Base-by-base conservation (phyloP, 1,284 basidiomycete species). In the Rhizopogon parksii region DNA sequence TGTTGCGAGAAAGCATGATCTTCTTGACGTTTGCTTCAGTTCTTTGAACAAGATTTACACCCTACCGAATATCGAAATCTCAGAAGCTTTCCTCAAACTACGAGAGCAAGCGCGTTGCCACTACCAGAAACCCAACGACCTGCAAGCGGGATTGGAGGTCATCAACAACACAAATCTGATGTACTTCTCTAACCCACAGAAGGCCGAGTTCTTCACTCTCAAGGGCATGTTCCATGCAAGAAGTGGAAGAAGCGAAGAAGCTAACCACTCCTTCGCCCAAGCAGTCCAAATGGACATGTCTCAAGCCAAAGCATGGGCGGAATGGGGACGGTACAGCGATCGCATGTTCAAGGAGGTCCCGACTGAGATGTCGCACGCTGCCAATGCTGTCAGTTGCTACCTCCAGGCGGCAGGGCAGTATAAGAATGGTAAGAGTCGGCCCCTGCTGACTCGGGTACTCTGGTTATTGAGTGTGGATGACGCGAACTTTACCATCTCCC, bases 121-220 rank as follows among this genome's bases (percentile, higher is more conserved):
- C 72, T 98, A 96, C 71, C 94, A 97, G 69, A 94, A 91, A 62
- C 89, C 91, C 0, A 88, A 89, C 56, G 95, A 98, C 68, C 81
- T 98, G 55, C 85, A 90, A 56, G 88, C 92, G 8, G 97, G 97
- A 37, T 74, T 99, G 37, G 96, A 99, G 62, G 93, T 97, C 53
- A 99, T 99, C 78, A 99, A 97, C 72, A 99, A 97, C 64, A 99
- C 96, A 24, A 99, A 99, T 68, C 74, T 99, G 54, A 92, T 97
- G 81, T 99, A 98, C 77, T 99, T 99, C 73, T 92, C 93, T 12
- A 83, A 77, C 6, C 73, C 85, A 4, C 96, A 99, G 67, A 99
- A 99, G 70, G 93, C 96, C 30, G 96, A 99, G 68, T 99, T 99
- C 73, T 94, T 94, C 68, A 99, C 95, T n/a, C 75, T 99, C 66